phyloP scores from a whole-genome alignment of 306 rosid species.

The Malus orientalis region DNA sequence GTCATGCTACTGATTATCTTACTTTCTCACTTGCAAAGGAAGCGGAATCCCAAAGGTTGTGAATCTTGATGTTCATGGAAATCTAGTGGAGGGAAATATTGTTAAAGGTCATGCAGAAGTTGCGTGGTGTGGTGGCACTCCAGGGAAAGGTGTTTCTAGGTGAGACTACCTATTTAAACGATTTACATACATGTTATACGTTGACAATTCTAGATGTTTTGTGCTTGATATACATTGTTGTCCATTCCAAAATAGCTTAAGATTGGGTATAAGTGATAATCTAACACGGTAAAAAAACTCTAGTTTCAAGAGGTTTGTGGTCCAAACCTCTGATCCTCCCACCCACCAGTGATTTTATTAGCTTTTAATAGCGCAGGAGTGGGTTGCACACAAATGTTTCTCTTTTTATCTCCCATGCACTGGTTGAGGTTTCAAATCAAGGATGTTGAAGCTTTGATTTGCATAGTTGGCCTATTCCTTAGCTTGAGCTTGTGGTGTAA shows the following conservation, averaged over 20 bases:
- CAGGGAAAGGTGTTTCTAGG: slow-evolving; percentile 95
- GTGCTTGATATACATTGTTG: neutral
- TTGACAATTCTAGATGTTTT: neutral
- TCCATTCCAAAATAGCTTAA: neutral
- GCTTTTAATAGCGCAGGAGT: neutral
- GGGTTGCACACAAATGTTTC: neutral
- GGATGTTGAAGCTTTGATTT: neutral
- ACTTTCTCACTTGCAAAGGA: slow-evolving; percentile 39
- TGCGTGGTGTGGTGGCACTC: slow-evolving; percentile 99
- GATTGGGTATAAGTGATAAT: neutral
- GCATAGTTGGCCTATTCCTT: neutral
- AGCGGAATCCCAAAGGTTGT: slow-evolving; percentile 79
- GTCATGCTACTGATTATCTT: slow-evolving; percentile 11
- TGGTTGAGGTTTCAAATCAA: neutral
- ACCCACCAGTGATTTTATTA: neutral
- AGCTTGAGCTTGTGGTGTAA: neutral
- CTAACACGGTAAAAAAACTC: neutral
- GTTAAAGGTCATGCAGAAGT: slow-evolving; percentile 69
- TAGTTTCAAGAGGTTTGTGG: neutral
- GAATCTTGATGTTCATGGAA: slow-evolving; percentile 77
- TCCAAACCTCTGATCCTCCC: neutral
- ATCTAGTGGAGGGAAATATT: slow-evolving; percentile 72
- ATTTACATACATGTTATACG: neutral
- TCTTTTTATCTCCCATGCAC: neutral
- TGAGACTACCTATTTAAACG: slow-evolving; percentile 30